These are phyloP conservation scores for Staphylotrichum tortipilum DNA, from an alignment of 495 filamentous ascomycete species.

Conservation along the genomic window DNA sequence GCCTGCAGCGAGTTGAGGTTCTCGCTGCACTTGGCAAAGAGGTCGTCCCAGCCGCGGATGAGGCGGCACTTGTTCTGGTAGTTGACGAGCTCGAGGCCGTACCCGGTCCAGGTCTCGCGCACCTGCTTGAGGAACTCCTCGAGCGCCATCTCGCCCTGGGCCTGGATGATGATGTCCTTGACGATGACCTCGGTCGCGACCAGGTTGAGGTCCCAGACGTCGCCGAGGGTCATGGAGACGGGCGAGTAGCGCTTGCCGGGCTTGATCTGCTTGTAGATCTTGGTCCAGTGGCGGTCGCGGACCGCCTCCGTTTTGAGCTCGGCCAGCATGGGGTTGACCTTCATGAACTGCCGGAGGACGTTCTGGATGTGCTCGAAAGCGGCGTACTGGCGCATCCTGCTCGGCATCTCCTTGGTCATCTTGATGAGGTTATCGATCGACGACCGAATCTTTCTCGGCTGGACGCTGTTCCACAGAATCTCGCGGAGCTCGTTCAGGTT, in stretches of 20 bases:
- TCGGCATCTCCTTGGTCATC: slow-evolving; percentile 99
- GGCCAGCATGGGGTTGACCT: slow-evolving; percentile 75
- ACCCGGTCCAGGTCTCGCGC: slow-evolving; percentile 92
- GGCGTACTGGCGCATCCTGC: slow-evolving; percentile 96
- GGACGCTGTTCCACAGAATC: slow-evolving; percentile 82
- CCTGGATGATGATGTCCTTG: slow-evolving; percentile 85
- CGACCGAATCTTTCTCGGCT: slow-evolving; percentile 81
- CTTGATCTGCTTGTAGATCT: slow-evolving; percentile 91
- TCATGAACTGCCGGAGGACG: slow-evolving; percentile 76
- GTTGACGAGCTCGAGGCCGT: slow-evolving; percentile 85
- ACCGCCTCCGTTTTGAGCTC: slow-evolving; percentile 97
- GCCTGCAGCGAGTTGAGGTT: slow-evolving; percentile 95
- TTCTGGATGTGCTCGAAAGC: slow-evolving; percentile 97
- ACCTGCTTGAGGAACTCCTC: slow-evolving; percentile 98
- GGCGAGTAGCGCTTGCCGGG: slow-evolving; percentile 84
- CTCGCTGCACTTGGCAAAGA: slow-evolving; percentile 97
- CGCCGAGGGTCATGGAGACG: slow-evolving; percentile 86
- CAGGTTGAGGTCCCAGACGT: slow-evolving; percentile 96
- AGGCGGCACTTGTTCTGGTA: slow-evolving; percentile 97
- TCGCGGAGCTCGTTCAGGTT: slow-evolving; percentile 90
- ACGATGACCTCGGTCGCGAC: slow-evolving; percentile 77
- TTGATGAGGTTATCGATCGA: slow-evolving; percentile 86
- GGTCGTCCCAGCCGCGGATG: slow-evolving; percentile 95
- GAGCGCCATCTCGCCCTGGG: slow-evolving; percentile 95
- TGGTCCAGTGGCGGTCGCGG: slow-evolving; percentile 90